Percentiles rank a stretch among this genome's conserved stretches.
Evolutionary conservation across 108 stramenopile genomes (phyloP).

Genomic region (Nitzschia sp.): DNA sequence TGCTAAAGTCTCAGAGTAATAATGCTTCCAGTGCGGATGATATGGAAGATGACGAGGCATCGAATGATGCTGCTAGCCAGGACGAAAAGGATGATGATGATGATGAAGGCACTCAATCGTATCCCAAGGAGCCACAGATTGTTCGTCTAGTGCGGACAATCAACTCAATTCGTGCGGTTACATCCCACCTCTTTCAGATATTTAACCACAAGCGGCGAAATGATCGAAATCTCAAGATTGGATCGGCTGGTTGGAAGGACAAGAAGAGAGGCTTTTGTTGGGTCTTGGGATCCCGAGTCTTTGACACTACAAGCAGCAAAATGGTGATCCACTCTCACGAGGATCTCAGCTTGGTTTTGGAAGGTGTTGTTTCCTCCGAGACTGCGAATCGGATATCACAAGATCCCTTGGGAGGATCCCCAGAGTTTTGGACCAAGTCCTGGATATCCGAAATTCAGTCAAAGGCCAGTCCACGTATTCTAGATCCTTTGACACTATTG

Average conservation of each 20-base stretch:
- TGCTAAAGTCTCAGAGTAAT: not conserved
- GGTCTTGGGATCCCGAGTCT: constrained; percentile 30
- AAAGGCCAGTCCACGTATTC: constrained; percentile 8
- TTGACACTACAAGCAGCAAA: constrained; percentile 13
- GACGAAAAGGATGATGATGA: not conserved
- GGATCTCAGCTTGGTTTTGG: constrained; percentile 7
- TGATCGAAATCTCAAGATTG: constrained; percentile 7
- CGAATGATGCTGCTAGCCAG: not conserved
- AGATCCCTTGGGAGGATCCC: constrained; percentile 15
- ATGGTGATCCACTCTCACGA: constrained; percentile 2
- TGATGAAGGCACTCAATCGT: not conserved
- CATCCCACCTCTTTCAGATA: constrained; percentile 30
- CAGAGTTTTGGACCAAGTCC: constrained; percentile 8
- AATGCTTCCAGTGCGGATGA: not conserved
- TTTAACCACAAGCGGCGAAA: constrained; percentile 28
- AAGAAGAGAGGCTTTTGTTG: constrained; percentile 22
- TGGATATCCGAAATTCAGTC: constrained; percentile 19
- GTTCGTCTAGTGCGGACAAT: constrained; percentile 27
- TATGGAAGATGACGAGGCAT: not conserved
- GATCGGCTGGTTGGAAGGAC: constrained; percentile 8
- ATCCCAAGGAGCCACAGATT: constrained; percentile 4
- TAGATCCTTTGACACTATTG: constrained; percentile 20
- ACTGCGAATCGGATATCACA: constrained; percentile 8
- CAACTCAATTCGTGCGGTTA: constrained; percentile 37
- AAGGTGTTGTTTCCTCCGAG: constrained; percentile 7